Percentiles rank a stretch among this genome's conserved stretches.
Evolutionary conservation across 768 basidiomycete genomes (phyloP).

Genomic region (Suillus placidus): DNA sequence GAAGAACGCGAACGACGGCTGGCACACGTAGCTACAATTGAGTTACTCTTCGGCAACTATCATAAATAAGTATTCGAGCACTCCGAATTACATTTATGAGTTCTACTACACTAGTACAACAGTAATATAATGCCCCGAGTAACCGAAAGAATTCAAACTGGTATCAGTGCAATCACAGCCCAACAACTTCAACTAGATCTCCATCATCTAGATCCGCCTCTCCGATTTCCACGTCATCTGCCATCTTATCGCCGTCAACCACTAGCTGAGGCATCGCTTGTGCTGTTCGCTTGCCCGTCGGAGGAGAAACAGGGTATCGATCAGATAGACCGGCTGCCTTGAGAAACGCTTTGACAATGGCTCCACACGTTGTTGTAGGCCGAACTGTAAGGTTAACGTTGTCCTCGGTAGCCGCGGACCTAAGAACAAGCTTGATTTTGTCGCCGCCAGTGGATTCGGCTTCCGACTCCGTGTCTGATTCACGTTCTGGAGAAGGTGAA

Average conservation of each 20-base stretch:
- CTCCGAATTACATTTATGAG: neutral
- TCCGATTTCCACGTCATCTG: conserved; percentile 60
- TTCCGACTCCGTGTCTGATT: conserved; percentile 29
- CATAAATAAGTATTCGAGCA: neutral
- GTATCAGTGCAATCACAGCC: conserved; percentile 38
- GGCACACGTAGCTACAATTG: conserved; percentile 30
- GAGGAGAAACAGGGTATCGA: conserved; percentile 44
- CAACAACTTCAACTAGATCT: conserved; percentile 76
- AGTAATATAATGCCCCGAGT: neutral
- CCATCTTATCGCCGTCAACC: conserved; percentile 75
- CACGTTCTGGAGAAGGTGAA: conserved; percentile 24
- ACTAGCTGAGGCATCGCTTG: conserved; percentile 40
- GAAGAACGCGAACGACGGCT: conserved; percentile 67
- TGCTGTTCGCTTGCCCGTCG: conserved; percentile 37
- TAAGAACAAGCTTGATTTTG: conserved; percentile 67
- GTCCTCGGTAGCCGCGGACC: conserved; percentile 51
- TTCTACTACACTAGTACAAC: conserved; percentile 3
- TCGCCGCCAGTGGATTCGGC: conserved; percentile 43
- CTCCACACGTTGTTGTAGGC: conserved; percentile 73
- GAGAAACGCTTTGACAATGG: conserved; percentile 75
- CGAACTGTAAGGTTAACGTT: conserved; percentile 70
- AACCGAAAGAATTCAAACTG: neutral
- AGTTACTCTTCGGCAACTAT: neutral
- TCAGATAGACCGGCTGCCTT: conserved; percentile 64
- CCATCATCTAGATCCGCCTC: conserved; percentile 78